Conservation (phyloP, 371 early-diverging fungal genomes). For the Rhizopus delemar region DNA sequence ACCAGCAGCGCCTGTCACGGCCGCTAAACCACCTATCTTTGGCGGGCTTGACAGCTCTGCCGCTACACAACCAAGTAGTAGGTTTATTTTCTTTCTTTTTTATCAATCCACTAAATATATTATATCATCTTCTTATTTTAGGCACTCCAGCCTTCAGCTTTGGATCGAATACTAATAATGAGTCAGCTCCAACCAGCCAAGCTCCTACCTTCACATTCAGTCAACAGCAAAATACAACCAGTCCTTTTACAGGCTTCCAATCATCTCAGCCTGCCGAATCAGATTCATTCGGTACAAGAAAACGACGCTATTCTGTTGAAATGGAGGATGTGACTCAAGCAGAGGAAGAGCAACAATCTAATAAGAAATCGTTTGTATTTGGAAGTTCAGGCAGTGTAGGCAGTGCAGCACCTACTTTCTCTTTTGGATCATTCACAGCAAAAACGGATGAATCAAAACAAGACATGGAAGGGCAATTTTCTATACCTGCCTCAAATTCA, state of each 20-base stretch:
- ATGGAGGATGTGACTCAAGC: background rate
- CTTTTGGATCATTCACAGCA: constrained; percentile 2
- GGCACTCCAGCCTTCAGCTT: background rate
- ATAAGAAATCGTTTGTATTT: background rate
- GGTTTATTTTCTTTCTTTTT: background rate
- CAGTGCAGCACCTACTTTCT: constrained; percentile 1
- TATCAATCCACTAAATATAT: background rate
- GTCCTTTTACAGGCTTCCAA: background rate
- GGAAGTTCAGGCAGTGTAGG: background rate
- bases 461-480: background rate
- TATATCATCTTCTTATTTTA: background rate
- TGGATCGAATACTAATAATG: background rate
- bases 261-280: background rate
- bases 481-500: background rate
- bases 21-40: constrained; percentile 2
- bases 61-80: background rate
- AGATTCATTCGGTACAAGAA: background rate
- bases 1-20: constrained; percentile 1
- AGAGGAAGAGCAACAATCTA: background rate
- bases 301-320: constrained; percentile 1
- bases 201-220: background rate
- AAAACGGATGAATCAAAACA: background rate
- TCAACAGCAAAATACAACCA: background rate
- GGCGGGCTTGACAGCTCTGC: background rate
- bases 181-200: background rate